Conservation (phyloP, 2,329 filamentous ascomycete genomes). For the Ophiosphaerella korrae region DNA sequence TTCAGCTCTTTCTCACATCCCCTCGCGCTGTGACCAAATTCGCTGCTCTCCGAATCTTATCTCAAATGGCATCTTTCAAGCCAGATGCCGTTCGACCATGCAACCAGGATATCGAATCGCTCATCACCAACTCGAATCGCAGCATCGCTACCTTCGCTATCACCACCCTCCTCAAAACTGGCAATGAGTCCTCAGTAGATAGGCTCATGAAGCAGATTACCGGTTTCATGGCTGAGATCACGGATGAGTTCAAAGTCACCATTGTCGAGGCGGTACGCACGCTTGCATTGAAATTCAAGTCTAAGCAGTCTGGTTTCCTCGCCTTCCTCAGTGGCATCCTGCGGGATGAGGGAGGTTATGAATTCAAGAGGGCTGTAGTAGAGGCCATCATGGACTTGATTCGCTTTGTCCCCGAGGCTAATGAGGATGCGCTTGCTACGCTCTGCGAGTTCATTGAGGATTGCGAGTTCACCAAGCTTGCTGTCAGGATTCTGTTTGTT, state of each 20-base stretch:
- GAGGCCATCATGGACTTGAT: slow-evolving; percentile 99
- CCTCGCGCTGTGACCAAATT: slow-evolving; percentile 97
- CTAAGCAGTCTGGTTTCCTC: slow-evolving; percentile 97
- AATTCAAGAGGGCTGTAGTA: slow-evolving; percentile 96
- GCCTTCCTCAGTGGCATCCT: slow-evolving; percentile 96
- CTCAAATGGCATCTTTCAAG: slow-evolving; percentile 96
- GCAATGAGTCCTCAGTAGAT: slow-evolving; percentile 96
- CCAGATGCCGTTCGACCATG: slow-evolving; percentile 88
- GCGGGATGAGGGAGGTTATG: slow-evolving; percentile 94
- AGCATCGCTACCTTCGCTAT: slow-evolving; percentile 99
- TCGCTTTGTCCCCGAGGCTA: slow-evolving; percentile 93
- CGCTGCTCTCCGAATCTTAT: slow-evolving; percentile 91
- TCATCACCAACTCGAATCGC: slow-evolving; percentile 96
- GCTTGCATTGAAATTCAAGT: slow-evolving; percentile 95
- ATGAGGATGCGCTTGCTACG: slow-evolving; percentile 83
- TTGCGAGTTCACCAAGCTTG: slow-evolving; percentile 98
- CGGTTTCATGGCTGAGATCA: slow-evolving; percentile 98
- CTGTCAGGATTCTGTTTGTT: slow-evolving; percentile 91
- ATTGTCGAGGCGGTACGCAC: slow-evolving; percentile 98
- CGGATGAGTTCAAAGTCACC: slow-evolving; percentile 99
- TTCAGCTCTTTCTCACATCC: slow-evolving; percentile 96
- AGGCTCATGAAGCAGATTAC: slow-evolving; percentile 98
- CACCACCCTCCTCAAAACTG: slow-evolving; percentile 96
- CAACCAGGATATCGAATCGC: slow-evolving; percentile 95
- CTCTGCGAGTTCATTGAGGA: slow-evolving; percentile 99